phyloP scores from a whole-genome alignment of 2,329 filamentous ascomycete genomes.

The Fusarium brachygibbosum region DNA sequence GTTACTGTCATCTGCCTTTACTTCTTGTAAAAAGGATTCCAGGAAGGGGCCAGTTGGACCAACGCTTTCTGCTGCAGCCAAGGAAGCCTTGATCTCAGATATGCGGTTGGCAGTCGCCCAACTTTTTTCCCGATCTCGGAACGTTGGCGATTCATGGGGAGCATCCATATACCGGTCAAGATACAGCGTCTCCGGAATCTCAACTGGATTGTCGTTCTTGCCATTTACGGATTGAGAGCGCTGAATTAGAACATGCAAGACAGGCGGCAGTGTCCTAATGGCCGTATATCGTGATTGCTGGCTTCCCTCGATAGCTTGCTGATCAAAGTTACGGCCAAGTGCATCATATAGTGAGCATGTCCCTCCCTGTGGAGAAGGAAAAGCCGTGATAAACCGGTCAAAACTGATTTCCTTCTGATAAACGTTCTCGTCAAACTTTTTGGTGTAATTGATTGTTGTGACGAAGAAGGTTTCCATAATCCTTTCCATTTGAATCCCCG shows the following conservation, averaged over 20 bases:
- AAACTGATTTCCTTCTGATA: conserved; percentile 64
- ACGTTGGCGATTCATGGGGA: conserved; percentile 69
- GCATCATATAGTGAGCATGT: conserved; percentile 81
- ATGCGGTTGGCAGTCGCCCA: conserved; percentile 82
- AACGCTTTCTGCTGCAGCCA: conserved; percentile 47
- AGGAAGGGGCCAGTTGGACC: conserved; percentile 49
- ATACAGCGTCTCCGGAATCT: conserved; percentile 84
- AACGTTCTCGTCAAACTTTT: conserved; percentile 61
- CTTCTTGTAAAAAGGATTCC: conserved; percentile 40
- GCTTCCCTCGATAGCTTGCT: conserved; percentile 78
- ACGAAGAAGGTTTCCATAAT: conserved; percentile 80
- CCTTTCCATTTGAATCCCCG: conserved; percentile 83
- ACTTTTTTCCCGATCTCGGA: conserved; percentile 74
- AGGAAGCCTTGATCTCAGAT: conserved; percentile 63
- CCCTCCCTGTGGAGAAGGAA: conserved; percentile 63
- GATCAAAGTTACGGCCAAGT: conserved; percentile 87
- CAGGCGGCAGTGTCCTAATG: conserved; percentile 81
- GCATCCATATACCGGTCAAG: conserved; percentile 90
- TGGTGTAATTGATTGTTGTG: conserved; percentile 70
- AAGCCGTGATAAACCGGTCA: conserved; percentile 74
- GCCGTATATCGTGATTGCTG: conserved; percentile 75
- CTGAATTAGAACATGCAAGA: conserved; percentile 91
- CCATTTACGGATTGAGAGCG: conserved; percentile 79
- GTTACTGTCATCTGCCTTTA: background rate
- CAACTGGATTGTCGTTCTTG: conserved; percentile 83